phyloP scores from a whole-genome alignment of 495 filamentous ascomycete species.

The Hypoxylon subgilvum region DNA sequence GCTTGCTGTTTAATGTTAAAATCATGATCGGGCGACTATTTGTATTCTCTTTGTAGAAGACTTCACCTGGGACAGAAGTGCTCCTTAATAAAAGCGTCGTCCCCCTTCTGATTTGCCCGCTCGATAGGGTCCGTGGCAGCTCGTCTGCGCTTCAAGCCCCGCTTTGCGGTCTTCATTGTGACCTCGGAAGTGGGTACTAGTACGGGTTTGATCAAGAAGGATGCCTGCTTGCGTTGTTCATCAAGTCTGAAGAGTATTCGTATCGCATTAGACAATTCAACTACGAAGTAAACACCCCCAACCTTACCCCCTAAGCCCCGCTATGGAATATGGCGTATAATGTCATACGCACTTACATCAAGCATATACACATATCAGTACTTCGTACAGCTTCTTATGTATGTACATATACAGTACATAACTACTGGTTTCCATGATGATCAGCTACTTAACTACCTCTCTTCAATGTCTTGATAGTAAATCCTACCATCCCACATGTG shows the following conservation, averaged over 20 bases:
- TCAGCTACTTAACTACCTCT: no score
- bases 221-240: background rate
- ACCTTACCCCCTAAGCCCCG: no score
- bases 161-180: constrained; percentile 16
- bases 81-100: constrained; percentile 52
- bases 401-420: no score
- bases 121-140: constrained; percentile 50
- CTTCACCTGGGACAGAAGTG: constrained; percentile 52
- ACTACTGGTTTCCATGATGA: no score
- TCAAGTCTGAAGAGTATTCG: background rate
- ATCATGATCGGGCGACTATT: background rate
- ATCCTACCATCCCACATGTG: constrained; percentile 18
- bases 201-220: background rate
- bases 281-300: no score
- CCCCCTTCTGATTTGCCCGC: constrained; percentile 49
- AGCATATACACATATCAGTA: no score
- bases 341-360: no score
- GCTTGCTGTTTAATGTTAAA: constrained; percentile 23
- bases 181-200: constrained; percentile 1
- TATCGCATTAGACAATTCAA: no score
- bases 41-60: background rate
- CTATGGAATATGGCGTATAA: no score
- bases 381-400: constrained; percentile 3
- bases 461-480: constrained; percentile 12
- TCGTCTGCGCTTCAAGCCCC: constrained; percentile 40